A percentile compares a stretch with the other conserved stretches of the same genome.
These are phyloP conservation scores for Cubamyces sp. DNA, from an alignment of 768 basidiomycete genomes.

Conservation along the genomic window DNA sequence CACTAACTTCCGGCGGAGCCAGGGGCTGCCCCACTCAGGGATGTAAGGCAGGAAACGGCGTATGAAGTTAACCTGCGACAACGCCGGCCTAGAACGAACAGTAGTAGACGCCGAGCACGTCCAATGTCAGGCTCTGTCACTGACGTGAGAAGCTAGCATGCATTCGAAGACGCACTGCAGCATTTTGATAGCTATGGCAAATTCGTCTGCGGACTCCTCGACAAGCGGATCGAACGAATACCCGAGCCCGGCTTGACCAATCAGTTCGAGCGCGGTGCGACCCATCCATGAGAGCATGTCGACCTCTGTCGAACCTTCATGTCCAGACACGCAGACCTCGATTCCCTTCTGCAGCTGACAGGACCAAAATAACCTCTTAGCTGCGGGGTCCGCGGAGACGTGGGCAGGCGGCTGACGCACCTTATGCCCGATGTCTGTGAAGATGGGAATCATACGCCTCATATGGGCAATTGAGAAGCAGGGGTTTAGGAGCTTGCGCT, in stretches of 20 bases:
- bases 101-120: no score
- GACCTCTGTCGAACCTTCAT: slow-evolving; percentile 12
- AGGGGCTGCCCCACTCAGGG: neutral
- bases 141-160: neutral
- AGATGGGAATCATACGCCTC: slow-evolving; percentile 17
- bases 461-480: slow-evolving; percentile 22
- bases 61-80: neutral
- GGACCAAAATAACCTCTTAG: neutral
- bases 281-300: slow-evolving; percentile 29
- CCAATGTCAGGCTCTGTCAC: no score
- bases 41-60: slow-evolving; percentile 13
- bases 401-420: neutral
- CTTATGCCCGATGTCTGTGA: slow-evolving; percentile 14
- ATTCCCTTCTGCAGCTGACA: slow-evolving; percentile 26
- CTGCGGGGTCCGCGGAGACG: no score
- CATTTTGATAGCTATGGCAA: slow-evolving; percentile 30
- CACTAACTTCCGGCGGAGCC: slow-evolving; percentile 2
- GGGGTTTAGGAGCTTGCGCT: slow-evolving; percentile 28
- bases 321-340: neutral
- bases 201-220: slow-evolving; percentile 21
- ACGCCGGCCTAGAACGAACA: neutral
- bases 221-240: slow-evolving; percentile 31
- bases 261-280: slow-evolving; percentile 31
- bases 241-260: slow-evolving; percentile 30
- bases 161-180: slow-evolving; percentile 14